Conservation (phyloP, 129 eudicot species). For the Helianthus annuus region HanXRQr2.0-SUNRISE NC_035433.2:136856549-136857048, state of each 20-base stretch:
- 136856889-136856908: not conserved
- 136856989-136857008: not conserved
- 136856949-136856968: slow-evolving; percentile 17
- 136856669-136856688: not conserved
- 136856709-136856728: not conserved
- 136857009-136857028: slow-evolving; percentile 15
- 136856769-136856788: not conserved
- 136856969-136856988: slow-evolving; percentile 16
- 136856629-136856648: not conserved
- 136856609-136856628: not conserved
- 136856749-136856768: no score
- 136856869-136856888: slow-evolving; percentile 18
- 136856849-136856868: slow-evolving; percentile 24
- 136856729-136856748: not conserved
- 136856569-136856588: not conserved
- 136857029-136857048: slow-evolving; percentile 8
- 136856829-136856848: slow-evolving; percentile 55
- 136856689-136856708: not conserved
- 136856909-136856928: slow-evolving; percentile 38
- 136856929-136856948: slow-evolving; percentile 21
- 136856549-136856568: not conserved
- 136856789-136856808: not conserved
- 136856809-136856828: slow-evolving; percentile 46
- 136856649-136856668: slow-evolving; percentile 4
- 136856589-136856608: not conserved